These are phyloP conservation scores for Trichoderma sp. DNA, from an alignment of 2,329 filamentous ascomycete genomes.

Conservation along the genomic window DNA sequence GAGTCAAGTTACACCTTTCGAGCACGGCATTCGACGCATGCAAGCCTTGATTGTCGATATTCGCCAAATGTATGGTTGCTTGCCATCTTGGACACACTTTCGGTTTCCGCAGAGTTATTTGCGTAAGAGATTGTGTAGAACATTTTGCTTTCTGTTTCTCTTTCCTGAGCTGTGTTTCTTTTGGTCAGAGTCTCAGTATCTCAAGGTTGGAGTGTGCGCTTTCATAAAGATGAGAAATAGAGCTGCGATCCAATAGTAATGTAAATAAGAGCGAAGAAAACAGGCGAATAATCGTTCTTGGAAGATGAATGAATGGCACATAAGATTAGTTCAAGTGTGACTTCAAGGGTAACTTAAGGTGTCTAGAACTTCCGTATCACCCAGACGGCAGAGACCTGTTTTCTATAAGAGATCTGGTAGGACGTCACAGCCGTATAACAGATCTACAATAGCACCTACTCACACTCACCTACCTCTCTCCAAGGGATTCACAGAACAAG, in stretches of 20 bases:
- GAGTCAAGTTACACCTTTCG: neutral
- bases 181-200: neutral
- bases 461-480: neutral
- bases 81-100: neutral
- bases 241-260: neutral
- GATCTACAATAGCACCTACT: neutral
- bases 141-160: neutral
- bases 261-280: neutral
- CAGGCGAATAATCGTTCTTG: neutral
- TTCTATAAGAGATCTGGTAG: neutral
- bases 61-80: constrained; percentile 3
- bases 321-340: neutral
- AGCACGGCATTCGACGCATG: constrained; percentile 8
- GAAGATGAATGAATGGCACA: neutral
- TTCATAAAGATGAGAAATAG: neutral
- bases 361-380: neutral
- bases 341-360: neutral
- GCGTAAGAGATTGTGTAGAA: constrained; percentile 7
- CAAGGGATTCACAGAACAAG: neutral
- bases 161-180: neutral
- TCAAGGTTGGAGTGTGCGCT: neutral
- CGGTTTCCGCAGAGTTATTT: neutral
- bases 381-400: neutral
- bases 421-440: neutral
- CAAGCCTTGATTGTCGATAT: neutral